Conservation (phyloP, 192 early-diverging fungal species). For the Ambispora gerdemannii region DNA sequence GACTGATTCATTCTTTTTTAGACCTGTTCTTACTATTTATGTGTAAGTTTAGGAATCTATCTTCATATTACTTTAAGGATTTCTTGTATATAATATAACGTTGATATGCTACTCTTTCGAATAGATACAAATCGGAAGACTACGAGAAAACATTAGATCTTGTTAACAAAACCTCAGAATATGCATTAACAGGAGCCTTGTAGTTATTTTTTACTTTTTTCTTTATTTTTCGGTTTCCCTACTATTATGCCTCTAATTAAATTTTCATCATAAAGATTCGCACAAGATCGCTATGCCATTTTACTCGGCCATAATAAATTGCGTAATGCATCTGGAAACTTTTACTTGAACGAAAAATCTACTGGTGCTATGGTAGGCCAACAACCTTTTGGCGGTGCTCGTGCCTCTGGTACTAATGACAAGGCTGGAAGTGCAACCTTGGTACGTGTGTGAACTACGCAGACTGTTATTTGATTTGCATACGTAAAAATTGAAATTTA, state of each 20-base stretch:
- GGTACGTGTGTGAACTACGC: too few relatives aligned
- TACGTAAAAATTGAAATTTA: too few relatives aligned
- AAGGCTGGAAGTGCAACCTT: constrained; percentile 87
- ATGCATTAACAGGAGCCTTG: constrained; percentile 87
- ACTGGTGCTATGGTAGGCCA: constrained; percentile 97
- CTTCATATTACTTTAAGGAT: not conserved
- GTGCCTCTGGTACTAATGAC: constrained; percentile 96
- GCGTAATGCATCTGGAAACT: constrained; percentile 91
- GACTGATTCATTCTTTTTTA: not conserved
- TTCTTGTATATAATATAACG: not conserved
- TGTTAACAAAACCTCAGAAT: constrained; percentile 73
- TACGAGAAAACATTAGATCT: constrained; percentile 73
- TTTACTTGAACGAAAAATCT: constrained; percentile 99
- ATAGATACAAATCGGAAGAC: constrained; percentile 60
- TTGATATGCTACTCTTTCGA: not conserved
- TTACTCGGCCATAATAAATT: constrained; percentile 70
- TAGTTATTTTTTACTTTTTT: constrained; percentile 34
- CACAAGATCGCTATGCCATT: constrained; percentile 77
- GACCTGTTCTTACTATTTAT: constrained; percentile 91
- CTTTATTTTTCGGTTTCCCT: not conserved
- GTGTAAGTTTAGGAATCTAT: constrained; percentile 56
- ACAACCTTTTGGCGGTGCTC: constrained; percentile 95
- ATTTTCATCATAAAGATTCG: constrained; percentile 56
- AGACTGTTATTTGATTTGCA: too few relatives aligned
- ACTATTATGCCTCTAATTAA: not conserved